phyloP scores from a whole-genome alignment of 2,329 filamentous ascomycete genomes.

The Claviceps sorghi region DNA sequence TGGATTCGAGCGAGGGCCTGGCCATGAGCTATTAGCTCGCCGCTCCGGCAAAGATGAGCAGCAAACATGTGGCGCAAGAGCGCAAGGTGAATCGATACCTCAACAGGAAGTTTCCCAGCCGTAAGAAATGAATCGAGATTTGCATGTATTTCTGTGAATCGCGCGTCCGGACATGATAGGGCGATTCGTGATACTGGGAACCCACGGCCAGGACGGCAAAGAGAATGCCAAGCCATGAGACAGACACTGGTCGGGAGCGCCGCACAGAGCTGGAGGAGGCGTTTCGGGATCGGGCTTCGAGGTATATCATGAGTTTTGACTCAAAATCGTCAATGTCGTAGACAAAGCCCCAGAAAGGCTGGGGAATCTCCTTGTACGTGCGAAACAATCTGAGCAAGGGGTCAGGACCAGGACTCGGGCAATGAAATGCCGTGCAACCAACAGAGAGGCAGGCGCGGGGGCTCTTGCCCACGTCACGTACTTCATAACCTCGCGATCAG shows the following conservation, averaged over 20 bases:
- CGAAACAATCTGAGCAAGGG: slow-evolving; percentile 37
- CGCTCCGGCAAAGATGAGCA: background rate
- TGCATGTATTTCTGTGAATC: slow-evolving; percentile 48
- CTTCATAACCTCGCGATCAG: slow-evolving; percentile 53
- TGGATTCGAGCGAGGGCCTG: slow-evolving; percentile 49
- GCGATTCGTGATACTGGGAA: slow-evolving; percentile 51
- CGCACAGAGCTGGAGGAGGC: slow-evolving; percentile 31
- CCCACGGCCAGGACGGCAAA: slow-evolving; percentile 52
- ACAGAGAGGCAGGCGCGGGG: background rate
- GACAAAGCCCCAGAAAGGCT: slow-evolving; percentile 54
- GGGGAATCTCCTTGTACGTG: slow-evolving; percentile 52
- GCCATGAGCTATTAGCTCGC: background rate
- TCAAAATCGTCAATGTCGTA: slow-evolving; percentile 53
- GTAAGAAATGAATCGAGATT: slow-evolving; percentile 50
- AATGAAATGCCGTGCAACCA: background rate
- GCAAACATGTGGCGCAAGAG: slow-evolving; percentile 24
- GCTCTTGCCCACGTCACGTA: slow-evolving; percentile 20
- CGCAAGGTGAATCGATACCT: background rate
- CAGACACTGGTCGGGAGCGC: slow-evolving; percentile 38
- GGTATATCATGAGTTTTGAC: slow-evolving; percentile 47
- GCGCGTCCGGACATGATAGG: slow-evolving; percentile 44
- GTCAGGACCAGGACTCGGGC: background rate
- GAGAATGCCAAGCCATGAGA: slow-evolving; percentile 51
- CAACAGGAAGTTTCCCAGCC: slow-evolving; percentile 48
- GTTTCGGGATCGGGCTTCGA: slow-evolving; percentile 47